Evolutionary conservation across 2,329 filamentous ascomycete genomes (phyloP), one percentile per base, ranked within the genome.

Genomic region (Ramularia endophylla): DNA sequence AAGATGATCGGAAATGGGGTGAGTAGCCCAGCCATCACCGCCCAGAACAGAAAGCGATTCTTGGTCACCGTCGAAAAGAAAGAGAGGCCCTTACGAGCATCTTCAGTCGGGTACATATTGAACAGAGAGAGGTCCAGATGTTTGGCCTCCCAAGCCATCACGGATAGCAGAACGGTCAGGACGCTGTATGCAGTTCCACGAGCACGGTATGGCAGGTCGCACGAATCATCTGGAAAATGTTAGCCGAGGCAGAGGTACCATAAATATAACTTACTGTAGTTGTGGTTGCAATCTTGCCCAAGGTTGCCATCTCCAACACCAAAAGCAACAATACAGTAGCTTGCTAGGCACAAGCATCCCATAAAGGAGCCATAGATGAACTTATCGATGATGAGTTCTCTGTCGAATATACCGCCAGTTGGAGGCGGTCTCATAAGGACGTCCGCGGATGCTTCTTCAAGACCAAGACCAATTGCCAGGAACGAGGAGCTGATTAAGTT

Each of bases 91-190:
- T 41, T 40, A 12, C 54, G 46, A 13, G 56, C 47, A 36, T 50
- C 47, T 38, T 54, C 48, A 28, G 49, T 54, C 2, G 67, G 66
- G 35, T 70, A 65, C 52, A 71, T 63, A 52, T 69, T 68, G 57
- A 70, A 71, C 3, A 70, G 54, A 6, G 60, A 62, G 32, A 65
- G 62, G 11, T 63, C 59, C 27, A 70, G 65, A 43, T 70, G 66
- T 48, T 70, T 70, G 43, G 69, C 66, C 52, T 71, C 67, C 66
- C 66, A 69, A 2, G 68, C 68, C n/a, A 67, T 69, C 49, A 69
- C 59, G 16, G 69, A 65, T 8, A 69, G 61, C 0, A 69, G 54
- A 3, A 67, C 62, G 0, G 68, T 70, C 9, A 71, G 64, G 15
- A 66, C 66, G 0, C 62, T 60, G 56, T 69, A 71, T 0, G 67